Base-by-base conservation (phyloP, 2,329 filamentous ascomycete genomes). In the Hymenoscyphus fraxineus region DNA sequence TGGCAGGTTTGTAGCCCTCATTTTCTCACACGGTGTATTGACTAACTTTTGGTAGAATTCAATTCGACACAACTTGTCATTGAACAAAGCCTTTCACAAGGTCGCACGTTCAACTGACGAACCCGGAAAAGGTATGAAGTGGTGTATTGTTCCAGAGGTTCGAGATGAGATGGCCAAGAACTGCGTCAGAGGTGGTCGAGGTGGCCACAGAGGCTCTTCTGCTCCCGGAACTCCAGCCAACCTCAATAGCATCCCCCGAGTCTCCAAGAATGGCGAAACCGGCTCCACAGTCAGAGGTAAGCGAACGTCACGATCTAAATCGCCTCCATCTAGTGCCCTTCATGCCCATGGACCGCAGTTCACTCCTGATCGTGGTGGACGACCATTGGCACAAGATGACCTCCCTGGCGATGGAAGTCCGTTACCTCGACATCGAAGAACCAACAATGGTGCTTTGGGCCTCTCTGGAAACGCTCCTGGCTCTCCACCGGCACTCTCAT, bases 111-210 rank as follows among this genome's bases (percentile, higher is more conserved):
- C 91, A 16, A 97, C 93, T 0, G 92, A 98, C 71, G 95, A 99
- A 76, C 95, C 95, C 27, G 95, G 95, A 13, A 99, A 99, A 76
- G 95, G 95, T 35, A 98, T 97, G 93, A 98, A 98, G 76, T 99
- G 95, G 95, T 92, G 94, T 77, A 93, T 99, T 73, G 88, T 92
- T 3, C 84, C 91, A 1, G 91, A 96, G 68, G 85, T 89, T 69
- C 88, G 90, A 59, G 92, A 97, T 19, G 94, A 97, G 61, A 96
- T 97, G 81, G 84, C 92, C 65, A 90, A 67, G 59, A 67, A 65
- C 51, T 67, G 67, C 55, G 85, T 80, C 70, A 82, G 84, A 63
- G 83, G 85, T 19, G 86, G 86, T 19, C 81, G 85, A 57, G 85
- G 87, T 59, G 86, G 86, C 3, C 86, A 88, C 69, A 81, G 87